These are phyloP conservation scores for Claviceps quebecensis DNA, from an alignment of 2,329 filamentous ascomycete genomes.

Conservation along the genomic window DNA sequence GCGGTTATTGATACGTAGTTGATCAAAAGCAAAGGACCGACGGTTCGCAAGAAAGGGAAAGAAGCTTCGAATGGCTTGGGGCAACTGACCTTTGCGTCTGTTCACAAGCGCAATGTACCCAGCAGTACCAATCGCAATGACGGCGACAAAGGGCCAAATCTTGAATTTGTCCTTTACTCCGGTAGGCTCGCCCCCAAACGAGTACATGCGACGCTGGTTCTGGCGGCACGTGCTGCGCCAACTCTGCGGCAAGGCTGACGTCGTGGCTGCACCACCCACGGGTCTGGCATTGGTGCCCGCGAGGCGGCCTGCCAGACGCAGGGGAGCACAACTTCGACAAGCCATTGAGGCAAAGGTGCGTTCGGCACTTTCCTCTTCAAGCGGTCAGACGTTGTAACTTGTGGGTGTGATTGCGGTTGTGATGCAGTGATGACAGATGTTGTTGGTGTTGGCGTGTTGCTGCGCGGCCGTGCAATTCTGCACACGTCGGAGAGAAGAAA, in stretches of 20 bases:
- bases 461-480: background rate
- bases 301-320: slow-evolving; percentile 11
- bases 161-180: slow-evolving; percentile 28
- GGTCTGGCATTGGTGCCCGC: slow-evolving; percentile 3
- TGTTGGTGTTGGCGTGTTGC: background rate
- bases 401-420: background rate
- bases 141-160: slow-evolving; percentile 42
- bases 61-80: background rate
- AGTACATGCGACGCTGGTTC: slow-evolving; percentile 19
- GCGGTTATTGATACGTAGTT: too few species aligned
- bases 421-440: background rate
- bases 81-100: slow-evolving; percentile 28
- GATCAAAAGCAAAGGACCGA: too few species aligned
- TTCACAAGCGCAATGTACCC: slow-evolving; percentile 38
- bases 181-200: slow-evolving; percentile 19
- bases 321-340: slow-evolving; percentile 17
- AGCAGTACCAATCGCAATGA: slow-evolving; percentile 33
- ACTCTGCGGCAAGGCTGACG: slow-evolving; percentile 3
- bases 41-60: background rate
- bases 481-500: background rate
- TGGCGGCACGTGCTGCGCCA: slow-evolving; percentile 13
- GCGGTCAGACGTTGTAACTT: too few species aligned
- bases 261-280: slow-evolving; percentile 7
- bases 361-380: too few species aligned
- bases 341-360: slow-evolving; percentile 13